A percentile compares a stretch with the other conserved stretches of the same genome.
Evolutionary conservation across 129 eudicot species (phyloP).

Genomic region (Flaveria bidentis): DNA sequence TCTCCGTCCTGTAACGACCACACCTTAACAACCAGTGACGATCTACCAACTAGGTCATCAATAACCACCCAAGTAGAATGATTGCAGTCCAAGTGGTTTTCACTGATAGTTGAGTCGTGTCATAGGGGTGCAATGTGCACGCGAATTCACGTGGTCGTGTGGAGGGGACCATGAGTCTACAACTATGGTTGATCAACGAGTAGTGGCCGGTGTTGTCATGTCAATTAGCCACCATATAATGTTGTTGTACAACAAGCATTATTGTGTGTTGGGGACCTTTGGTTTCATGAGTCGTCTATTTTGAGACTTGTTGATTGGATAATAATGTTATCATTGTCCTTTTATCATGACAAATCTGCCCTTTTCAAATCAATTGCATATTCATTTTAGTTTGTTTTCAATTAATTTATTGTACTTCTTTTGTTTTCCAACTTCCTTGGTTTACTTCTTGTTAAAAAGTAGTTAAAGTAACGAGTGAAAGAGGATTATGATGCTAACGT

Average conservation of each 20-base stretch:
- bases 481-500: no score
- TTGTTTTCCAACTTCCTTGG: background rate
- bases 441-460: background rate
- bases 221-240: constrained; percentile 11
- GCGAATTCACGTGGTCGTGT: constrained; percentile 9
- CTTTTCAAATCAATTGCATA: background rate
- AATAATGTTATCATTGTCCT: background rate
- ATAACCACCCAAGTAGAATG: background rate
- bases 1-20: background rate
- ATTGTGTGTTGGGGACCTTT: constrained; percentile 3
- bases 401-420: background rate
- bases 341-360: background rate
- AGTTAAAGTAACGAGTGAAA: no score
- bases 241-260: constrained; percentile 1
- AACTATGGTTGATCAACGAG: background rate
- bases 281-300: background rate
- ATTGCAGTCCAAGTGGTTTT: background rate
- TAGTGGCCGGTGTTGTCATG: background rate
- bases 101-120: background rate
- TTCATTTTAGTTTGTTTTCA: background rate
- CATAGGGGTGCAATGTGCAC: constrained; percentile 4
- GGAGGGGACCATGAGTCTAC: background rate
- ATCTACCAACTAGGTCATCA: background rate
- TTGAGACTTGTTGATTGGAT: background rate
- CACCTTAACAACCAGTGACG: background rate